Conservation (phyloP, 2,329 filamentous ascomycete species). For the Microsporum ferrugineum region DNA sequence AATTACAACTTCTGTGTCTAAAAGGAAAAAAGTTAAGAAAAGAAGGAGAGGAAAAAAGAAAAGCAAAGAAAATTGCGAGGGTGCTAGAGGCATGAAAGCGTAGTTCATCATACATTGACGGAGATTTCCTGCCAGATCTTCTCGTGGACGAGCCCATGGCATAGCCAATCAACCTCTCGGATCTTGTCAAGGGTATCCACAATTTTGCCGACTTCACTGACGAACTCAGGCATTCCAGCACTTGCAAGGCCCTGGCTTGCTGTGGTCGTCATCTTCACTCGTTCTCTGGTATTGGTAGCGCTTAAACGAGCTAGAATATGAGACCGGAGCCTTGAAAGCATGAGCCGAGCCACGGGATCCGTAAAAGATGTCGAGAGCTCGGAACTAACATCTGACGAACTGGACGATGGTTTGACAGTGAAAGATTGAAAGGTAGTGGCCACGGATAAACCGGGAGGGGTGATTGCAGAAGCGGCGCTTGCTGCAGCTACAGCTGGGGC, state of each 20-base stretch:
- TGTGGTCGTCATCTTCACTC: constrained; percentile 46
- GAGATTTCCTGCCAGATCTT: constrained; percentile 32
- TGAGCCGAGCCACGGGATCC: constrained; percentile 50
- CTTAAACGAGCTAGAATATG: constrained; percentile 46
- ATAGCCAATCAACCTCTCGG: constrained; percentile 47
- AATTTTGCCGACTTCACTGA: constrained; percentile 46
- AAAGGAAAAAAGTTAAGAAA: not conserved
- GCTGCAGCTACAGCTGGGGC: constrained; percentile 40
- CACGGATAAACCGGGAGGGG: constrained; percentile 7
- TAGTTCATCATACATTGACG: not conserved
- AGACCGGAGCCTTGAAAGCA: constrained; percentile 47
- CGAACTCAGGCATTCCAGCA: constrained; percentile 52
- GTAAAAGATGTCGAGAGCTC: constrained; percentile 35
- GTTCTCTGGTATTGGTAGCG: constrained; percentile 49
- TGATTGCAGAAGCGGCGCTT: constrained; percentile 17
- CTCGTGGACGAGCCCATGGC: constrained; percentile 48
- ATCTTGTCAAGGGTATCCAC: constrained; percentile 48
- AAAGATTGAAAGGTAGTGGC: not conserved
- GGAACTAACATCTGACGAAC: constrained; percentile 19
- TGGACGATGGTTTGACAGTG: constrained; percentile 1
- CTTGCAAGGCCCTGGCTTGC: constrained; percentile 49
- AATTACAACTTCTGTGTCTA: not conserved
- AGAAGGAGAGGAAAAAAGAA: not conserved
- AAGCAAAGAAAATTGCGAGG: not conserved
- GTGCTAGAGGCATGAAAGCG: no score